Evolutionary conservation across 306 rosid genomes (phyloP).

Genomic region (Senna tora): DNA sequence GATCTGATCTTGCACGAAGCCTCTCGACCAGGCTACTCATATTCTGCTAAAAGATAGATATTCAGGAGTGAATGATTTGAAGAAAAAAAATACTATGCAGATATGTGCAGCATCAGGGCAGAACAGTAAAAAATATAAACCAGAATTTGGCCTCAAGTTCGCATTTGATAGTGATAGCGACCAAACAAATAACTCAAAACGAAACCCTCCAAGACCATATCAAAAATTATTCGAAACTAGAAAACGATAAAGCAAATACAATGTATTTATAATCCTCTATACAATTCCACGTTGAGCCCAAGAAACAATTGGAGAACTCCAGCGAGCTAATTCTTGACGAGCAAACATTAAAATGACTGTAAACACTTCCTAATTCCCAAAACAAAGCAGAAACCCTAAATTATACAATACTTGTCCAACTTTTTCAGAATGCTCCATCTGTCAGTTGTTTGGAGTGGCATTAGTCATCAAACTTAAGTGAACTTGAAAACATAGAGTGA

Average conservation of each 20-base stretch:
- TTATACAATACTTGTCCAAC: background rate
- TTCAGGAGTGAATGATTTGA: background rate
- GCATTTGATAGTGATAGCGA: background rate
- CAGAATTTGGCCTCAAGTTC: background rate
- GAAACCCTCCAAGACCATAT: slow-evolving; percentile 4
- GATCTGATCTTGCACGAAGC: slow-evolving; percentile 77
- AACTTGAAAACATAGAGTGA: background rate
- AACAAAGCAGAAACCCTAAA: background rate
- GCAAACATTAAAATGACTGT: background rate
- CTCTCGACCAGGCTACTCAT: slow-evolving; percentile 84
- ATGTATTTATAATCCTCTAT: background rate
- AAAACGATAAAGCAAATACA: background rate
- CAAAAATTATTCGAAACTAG: background rate
- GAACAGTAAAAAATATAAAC: slow-evolving; percentile 11
- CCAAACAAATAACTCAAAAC: background rate
- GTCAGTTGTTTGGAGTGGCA: slow-evolving; percentile 3
- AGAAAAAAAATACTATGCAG: background rate
- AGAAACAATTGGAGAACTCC: background rate
- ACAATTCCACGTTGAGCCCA: slow-evolving; percentile 17
- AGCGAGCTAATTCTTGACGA: slow-evolving; percentile 18
- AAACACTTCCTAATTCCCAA: background rate
- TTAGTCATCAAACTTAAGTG: background rate
- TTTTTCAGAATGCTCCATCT: background rate
- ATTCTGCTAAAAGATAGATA: slow-evolving; percentile 38
- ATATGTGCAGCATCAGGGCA: background rate